These are phyloP conservation scores for Pisolithus tinctorius DNA, from an alignment of 768 basidiomycete genomes.

Conservation along the genomic window DNA sequence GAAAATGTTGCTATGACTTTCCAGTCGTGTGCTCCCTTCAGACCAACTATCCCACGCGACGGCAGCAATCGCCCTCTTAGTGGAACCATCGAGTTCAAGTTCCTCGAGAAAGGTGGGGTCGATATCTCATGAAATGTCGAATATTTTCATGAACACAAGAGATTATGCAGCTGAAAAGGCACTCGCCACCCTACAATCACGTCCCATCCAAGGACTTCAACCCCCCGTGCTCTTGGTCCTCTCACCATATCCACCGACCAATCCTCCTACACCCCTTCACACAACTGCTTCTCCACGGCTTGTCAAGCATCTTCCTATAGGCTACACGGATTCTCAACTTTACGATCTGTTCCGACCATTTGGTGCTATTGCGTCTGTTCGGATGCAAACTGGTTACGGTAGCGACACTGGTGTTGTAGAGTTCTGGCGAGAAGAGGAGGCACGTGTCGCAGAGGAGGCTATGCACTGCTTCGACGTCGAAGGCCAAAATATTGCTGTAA, in stretches of 20 bases:
- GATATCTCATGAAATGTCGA: slow-evolving; percentile 5
- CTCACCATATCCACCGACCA: slow-evolving; percentile 80
- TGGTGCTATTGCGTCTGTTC: slow-evolving; percentile 76
- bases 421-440: slow-evolving; percentile 86
- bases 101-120: slow-evolving; percentile 68
- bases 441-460: slow-evolving; percentile 67
- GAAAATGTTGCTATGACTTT: slow-evolving; percentile 72
- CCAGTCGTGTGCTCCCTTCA: slow-evolving; percentile 71
- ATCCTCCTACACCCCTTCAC: slow-evolving; percentile 66
- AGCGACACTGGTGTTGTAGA: slow-evolving; percentile 74
- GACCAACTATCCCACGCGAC: slow-evolving; percentile 70
- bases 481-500: slow-evolving; percentile 80
- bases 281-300: slow-evolving; percentile 72
- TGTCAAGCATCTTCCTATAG: slow-evolving; percentile 74
- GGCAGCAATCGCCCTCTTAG: slow-evolving; percentile 42
- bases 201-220: slow-evolving; percentile 54
- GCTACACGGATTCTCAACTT: slow-evolving; percentile 62
- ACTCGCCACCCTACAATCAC: slow-evolving; percentile 73
- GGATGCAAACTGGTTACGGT: slow-evolving; percentile 68
- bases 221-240: slow-evolving; percentile 60
- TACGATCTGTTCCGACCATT: slow-evolving; percentile 83
- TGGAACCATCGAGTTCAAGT: slow-evolving; percentile 82
- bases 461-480: slow-evolving; percentile 82
- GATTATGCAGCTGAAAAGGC: slow-evolving; percentile 73
- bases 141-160: slow-evolving; percentile 3